Base-by-base conservation (phyloP, 805 yeast genomes). In the Hanseniaspora singularis region DNA sequence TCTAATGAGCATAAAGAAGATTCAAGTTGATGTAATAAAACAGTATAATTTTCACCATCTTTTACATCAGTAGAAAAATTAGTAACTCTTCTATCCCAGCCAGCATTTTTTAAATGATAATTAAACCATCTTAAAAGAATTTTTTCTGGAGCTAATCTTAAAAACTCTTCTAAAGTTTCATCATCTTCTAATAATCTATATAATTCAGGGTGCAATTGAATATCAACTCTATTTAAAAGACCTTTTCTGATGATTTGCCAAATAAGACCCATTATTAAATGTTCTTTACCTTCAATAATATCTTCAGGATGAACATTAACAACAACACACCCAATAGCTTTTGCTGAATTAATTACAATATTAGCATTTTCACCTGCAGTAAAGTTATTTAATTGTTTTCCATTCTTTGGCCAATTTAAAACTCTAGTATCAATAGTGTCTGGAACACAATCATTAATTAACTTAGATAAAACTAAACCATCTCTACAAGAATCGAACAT, bases 161-260 rank as follows among this genome's bases (percentile, higher is more conserved):
- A 72, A 63, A 92, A 92, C 66, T 92, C 96, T 65, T 92, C 98
- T 50, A 92, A 71, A 37, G 97, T 92, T 67, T 92, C 98, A 63
- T 89, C 97, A 33, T 89, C 96, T 61, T 88, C 96, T 53, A 92
- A 71, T 52, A 92, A 68, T 57, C 98, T 81, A 67, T 92, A 92
- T 61, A 92, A 74, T 65, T 92, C 98, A 4, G 98, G 98, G 59
- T 92, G 98, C 52, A 80, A 70, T 65, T 89, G 88, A 64, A 92
- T 92, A 64, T 92, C 98, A 61, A 92, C 92, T 67, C 92, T 92
- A 55, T 89, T 76, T 55, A 92, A 77, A 60, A 92, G 70, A 39
- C 98, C 98, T 66, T 96, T 81, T 68, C 98, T 81, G 56, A 92
- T 92, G 58, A 92, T 84, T 70, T 92, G 98, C 97, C 97, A 88